Base-by-base conservation (phyloP, 2,329 filamentous ascomycete species). In the Exophiala sideris region DNA sequence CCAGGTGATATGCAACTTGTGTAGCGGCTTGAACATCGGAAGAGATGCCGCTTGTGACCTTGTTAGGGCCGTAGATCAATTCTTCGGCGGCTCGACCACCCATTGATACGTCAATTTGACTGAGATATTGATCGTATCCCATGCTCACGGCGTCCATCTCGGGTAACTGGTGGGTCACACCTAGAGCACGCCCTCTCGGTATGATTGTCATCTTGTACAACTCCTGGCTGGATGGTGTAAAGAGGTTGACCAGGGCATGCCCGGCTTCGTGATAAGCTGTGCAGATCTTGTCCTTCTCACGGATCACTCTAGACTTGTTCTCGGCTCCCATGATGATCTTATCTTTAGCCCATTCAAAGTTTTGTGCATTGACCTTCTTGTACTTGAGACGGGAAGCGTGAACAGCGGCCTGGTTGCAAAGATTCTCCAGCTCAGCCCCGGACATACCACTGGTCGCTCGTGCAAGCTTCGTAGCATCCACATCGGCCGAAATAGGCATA, bases 131-230 rank as follows among this genome's bases (percentile, higher is more conserved):
- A 51, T 84, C 83, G 64, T 91, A 90, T n/a, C 88, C 88, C 71
- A 85, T 84, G 10, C 89, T 94, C 66, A 96, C 91, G 71, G 91
- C 91, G 41, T 65, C 63, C 79, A 95, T 91, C 68, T 94, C 87
- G 0, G 91, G 91, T 20, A 99, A 79, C 70, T 87, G 87, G 60
- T 88, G 88, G 0, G 94, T 99, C 60, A 96, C 83, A 57, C 94
- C 94, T 6, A 97, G 79, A 20, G 88, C 83, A 65, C 86, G 85
- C 9, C 94, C 94, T 65, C 95, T 87, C 49, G 94, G 91, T 65
- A 99, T 87, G 64, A 99, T 95, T 1, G 94, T 99, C 46, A 96
- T 91, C 75, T 99, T 99, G 80, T 99, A 96, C 1, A 99, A 79
- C 32, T 87, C 88, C 59, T 81, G 86, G 48, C 87, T 83, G 35